Conservation (phyloP, 371 early-diverging fungal genomes). For the Rhizopus arrhizus region DNA sequence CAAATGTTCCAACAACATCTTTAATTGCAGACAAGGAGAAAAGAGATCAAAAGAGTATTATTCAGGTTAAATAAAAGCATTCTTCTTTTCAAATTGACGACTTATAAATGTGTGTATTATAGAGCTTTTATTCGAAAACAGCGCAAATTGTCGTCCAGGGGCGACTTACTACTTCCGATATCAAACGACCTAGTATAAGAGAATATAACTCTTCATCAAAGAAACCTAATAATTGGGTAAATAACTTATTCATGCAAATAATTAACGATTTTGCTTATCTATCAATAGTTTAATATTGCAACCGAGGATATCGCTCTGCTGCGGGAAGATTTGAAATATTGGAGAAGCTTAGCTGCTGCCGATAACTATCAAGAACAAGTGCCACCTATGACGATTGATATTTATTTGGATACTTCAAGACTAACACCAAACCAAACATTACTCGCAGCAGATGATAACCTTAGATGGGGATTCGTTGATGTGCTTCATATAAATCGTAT, state of each 20-base stretch:
- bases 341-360: slow-evolving; percentile 53
- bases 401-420: slow-evolving; percentile 72
- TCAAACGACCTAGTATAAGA: slow-evolving; percentile 28
- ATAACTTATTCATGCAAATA: not conserved
- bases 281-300: slow-evolving; percentile 66
- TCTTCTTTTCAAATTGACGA: too few relatives aligned
- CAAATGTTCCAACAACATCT: not conserved
- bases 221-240: slow-evolving; percentile 16
- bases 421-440: slow-evolving; percentile 24
- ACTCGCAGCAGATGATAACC: slow-evolving; percentile 24
- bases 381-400: slow-evolving; percentile 75
- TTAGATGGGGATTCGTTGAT: slow-evolving; percentile 24
- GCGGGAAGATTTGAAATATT: slow-evolving; percentile 68
- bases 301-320: slow-evolving; percentile 69
- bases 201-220: not conserved
- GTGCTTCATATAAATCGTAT: slow-evolving; percentile 41
- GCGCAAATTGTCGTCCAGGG: slow-evolving; percentile 61
- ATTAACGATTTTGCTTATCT: slow-evolving; percentile 17
- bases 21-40: slow-evolving; percentile 1
- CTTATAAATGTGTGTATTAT: not conserved
- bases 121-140: slow-evolving; percentile 60
- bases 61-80: not conserved
- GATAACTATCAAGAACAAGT: slow-evolving; percentile 27
- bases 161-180: slow-evolving; percentile 67
- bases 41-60: not conserved